A percentile compares a stretch with the other conserved stretches of the same genome.
phyloP scores from a whole-genome alignment of 2,329 filamentous ascomycete genomes.

The Aureobasidium mangrovei region DNA sequence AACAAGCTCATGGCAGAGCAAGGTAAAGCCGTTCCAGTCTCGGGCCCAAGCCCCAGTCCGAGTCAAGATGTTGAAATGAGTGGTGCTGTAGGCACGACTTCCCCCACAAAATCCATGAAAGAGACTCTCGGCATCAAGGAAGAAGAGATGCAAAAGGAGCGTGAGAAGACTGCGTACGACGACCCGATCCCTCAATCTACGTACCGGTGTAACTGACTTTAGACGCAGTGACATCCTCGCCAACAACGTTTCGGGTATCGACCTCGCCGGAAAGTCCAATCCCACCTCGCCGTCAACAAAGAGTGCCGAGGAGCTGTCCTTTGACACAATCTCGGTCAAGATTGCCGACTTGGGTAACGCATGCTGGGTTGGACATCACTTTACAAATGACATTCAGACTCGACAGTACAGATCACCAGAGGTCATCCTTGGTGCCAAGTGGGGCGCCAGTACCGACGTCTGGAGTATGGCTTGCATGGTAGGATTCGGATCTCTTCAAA shows the following conservation, averaged over 20 bases:
- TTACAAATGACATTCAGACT: constrained; percentile 98
- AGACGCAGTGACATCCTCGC: constrained; percentile 62
- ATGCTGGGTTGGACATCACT: constrained; percentile 98
- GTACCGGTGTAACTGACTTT: constrained; percentile 18
- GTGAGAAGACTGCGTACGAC: constrained; percentile 89
- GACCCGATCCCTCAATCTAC: constrained; percentile 10
- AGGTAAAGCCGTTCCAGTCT: constrained; percentile 47
- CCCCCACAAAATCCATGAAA: constrained; percentile 48
- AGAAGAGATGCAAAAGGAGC: constrained; percentile 59
- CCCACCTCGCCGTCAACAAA: constrained; percentile 45
- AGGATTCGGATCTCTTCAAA: constrained; percentile 27
- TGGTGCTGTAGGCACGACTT: constrained; percentile 44
- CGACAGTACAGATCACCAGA: constrained; percentile 95
- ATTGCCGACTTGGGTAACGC: constrained; percentile 97
- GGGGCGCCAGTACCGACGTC: constrained; percentile 98
- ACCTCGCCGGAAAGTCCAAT: constrained; percentile 62
- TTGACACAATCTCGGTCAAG: constrained; percentile 91
- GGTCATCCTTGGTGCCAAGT: constrained; percentile 92
- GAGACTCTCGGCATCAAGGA: constrained; percentile 48
- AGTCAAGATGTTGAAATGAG: constrained; percentile 44
- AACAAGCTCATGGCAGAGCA: constrained; percentile 73
- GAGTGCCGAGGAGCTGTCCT: constrained; percentile 49
- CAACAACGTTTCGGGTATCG: constrained; percentile 89
- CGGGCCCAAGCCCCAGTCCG: constrained; percentile 32
- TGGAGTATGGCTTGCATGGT: constrained; percentile 99